Evolutionary conservation across 306 rosid genomes (phyloP), one percentile per base, ranked within the genome.

Genomic region (Fagus crenata): DNA sequence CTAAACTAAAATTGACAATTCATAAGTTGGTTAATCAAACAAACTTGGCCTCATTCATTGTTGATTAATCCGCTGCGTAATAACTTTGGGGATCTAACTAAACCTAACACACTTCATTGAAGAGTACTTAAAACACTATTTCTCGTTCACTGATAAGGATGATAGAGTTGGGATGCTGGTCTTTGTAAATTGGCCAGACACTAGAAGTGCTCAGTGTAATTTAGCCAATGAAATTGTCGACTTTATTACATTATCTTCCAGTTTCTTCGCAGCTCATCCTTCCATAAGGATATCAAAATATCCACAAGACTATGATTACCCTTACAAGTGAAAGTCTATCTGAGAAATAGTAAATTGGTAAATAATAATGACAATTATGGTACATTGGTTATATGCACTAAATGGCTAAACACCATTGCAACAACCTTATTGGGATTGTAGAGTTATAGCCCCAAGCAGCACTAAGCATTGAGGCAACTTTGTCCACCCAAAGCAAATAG

Each of bases 371-470:
- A 4, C 64, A 58, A 46, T 46, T 3, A 9, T 13, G 14, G 14
- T 46, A 46, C n/a, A 12, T 56, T 56, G 1, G 11, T 56, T 56
- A 56, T 22, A 56, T 7, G 63, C 70, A 65, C 49, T 65, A 37
- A 64, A 37, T 17, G 14, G 2, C 51, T 46, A 46, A 46, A 46
- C 8, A 17, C 14, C 42, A 37, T 65, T 65, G 49, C 70, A 69
- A 69, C 55, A 12, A 43, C 54, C 17, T 46, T 43, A 5, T 42
- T 42, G 35, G 53, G 8, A 36, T n/a, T 22, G 3, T 42, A 43
- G 37, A 67, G 33, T 67, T 40, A 12, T 11, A 61, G 68, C 36
- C 41, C 68, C 68, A 61, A 61, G 39, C 68, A 61, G 41, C 40
- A 61, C 41, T 12, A 59, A 49, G 49, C 41, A 36, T 7, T 36